A percentile compares a stretch with the other conserved stretches of the same genome.
Conservation (phyloP, 192 early-diverging fungal genomes). For the Coemansia sp. region DNA sequence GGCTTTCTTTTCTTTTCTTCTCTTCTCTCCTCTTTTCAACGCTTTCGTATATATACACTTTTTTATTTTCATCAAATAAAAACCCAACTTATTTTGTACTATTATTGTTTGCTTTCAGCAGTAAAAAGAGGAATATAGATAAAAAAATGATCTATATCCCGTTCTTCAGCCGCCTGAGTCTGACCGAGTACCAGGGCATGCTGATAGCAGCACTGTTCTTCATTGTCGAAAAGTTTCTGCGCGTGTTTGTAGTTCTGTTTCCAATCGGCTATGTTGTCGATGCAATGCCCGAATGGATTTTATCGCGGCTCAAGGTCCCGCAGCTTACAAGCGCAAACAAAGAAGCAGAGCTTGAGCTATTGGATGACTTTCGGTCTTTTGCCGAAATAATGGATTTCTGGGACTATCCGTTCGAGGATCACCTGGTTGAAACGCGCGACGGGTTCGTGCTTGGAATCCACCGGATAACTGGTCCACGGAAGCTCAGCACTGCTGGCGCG, state of each 20-base stretch:
- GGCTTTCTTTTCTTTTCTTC: not conserved
- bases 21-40: not conserved
- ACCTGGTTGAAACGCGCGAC: slow-evolving; percentile 82
- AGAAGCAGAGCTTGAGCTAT: slow-evolving; percentile 38
- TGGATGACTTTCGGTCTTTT: slow-evolving; percentile 57
- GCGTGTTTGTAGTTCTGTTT: slow-evolving; percentile 68
- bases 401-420: slow-evolving; percentile 83
- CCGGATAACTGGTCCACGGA: slow-evolving; percentile 64
- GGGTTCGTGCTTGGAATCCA: slow-evolving; percentile 84
- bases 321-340: slow-evolving; percentile 33
- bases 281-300: slow-evolving; percentile 40
- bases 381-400: slow-evolving; percentile 59
- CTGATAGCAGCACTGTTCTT: slow-evolving; percentile 66
- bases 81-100: not conserved
- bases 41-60: not conserved
- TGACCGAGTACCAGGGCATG: slow-evolving; percentile 65
- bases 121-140: no score
- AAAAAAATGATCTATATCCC: slow-evolving; percentile 59
- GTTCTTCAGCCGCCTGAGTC: slow-evolving; percentile 62
- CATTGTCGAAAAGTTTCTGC: slow-evolving; percentile 68
- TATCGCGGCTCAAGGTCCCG: slow-evolving; percentile 36
- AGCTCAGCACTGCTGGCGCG: slow-evolving; percentile 20
- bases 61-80: not conserved
- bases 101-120: not conserved
- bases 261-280: slow-evolving; percentile 60